Conservation (phyloP, 441 rosid genomes). For the Isatis lusitanica region DNA sequence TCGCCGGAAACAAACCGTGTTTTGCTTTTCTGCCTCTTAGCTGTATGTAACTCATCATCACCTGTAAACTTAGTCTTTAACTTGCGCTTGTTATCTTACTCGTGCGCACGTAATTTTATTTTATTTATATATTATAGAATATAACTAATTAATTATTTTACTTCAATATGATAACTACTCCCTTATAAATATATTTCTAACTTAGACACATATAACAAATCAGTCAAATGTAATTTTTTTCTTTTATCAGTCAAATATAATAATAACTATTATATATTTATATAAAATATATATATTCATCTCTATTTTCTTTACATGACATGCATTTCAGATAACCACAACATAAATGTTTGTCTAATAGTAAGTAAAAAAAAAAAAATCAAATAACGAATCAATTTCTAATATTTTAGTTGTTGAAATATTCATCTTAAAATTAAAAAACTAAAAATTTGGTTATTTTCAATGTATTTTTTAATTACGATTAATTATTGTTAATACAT, state of each 20-base stretch:
- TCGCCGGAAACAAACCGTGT: constrained; percentile 23
- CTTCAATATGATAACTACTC: neutral
- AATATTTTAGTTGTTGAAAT: too few relatives aligned
- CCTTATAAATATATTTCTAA: neutral
- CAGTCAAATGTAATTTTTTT: neutral
- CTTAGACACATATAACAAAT: neutral
- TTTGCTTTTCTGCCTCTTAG: constrained; percentile 19
- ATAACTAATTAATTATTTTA: neutral
- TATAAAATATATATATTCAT: too few relatives aligned
- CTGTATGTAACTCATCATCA: neutral
- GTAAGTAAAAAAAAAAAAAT: too few relatives aligned
- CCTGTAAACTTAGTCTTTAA: neutral
- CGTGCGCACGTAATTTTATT: constrained; percentile 23
- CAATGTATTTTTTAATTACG: too few relatives aligned
- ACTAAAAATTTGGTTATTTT: too few relatives aligned
- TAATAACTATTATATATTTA: too few relatives aligned
- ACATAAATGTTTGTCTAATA: neutral
- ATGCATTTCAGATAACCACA: neutral
- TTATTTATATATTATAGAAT: neutral
- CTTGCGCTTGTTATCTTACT: constrained; percentile 18
- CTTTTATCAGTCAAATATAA: too few relatives aligned
- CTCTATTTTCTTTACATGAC: neutral
- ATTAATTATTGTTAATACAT: too few relatives aligned
- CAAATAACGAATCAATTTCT: too few relatives aligned
- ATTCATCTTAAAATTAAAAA: too few relatives aligned